Conservation (phyloP, 495 filamentous ascomycete genomes). For the Amniculicola lignicola region DNA sequence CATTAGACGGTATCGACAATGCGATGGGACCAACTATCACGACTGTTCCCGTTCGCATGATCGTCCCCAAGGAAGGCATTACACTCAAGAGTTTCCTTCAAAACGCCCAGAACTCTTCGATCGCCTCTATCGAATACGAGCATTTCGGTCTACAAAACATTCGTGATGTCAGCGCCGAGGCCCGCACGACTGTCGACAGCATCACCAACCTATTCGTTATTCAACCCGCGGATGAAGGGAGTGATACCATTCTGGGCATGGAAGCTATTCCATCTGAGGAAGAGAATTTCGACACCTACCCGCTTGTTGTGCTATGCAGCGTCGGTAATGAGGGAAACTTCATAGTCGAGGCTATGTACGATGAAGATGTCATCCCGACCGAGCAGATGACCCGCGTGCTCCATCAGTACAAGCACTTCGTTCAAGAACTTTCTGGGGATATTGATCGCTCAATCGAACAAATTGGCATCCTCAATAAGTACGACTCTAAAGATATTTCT, state of each 20-base stretch:
- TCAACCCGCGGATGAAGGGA: slow-evolving; percentile 41
- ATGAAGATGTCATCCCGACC: slow-evolving; percentile 16
- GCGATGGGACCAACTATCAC: slow-evolving; percentile 55
- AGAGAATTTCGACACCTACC: slow-evolving; percentile 34
- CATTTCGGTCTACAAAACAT: slow-evolving; percentile 65
- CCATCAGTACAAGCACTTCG: slow-evolving; percentile 28
- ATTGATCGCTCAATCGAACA: slow-evolving; percentile 36
- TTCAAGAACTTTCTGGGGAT: slow-evolving; percentile 26
- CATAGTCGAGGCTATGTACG: slow-evolving; percentile 19
- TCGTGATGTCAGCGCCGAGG: slow-evolving; percentile 57
- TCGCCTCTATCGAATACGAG: slow-evolving; percentile 51
- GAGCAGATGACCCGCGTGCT: slow-evolving; percentile 26
- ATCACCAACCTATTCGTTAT: slow-evolving; percentile 58
- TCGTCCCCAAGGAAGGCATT: slow-evolving; percentile 40
- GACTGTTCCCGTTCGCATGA: slow-evolving; percentile 41
- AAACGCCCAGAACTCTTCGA: slow-evolving; percentile 45
- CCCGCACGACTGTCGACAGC: slow-evolving; percentile 59
- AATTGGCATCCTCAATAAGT: slow-evolving; percentile 16
- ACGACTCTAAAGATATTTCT: slow-evolving; percentile 14
- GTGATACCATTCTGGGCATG: slow-evolving; percentile 24
- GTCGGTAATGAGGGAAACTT: slow-evolving; percentile 1
- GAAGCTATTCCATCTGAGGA: slow-evolving; percentile 25
- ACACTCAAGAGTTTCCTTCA: slow-evolving; percentile 45
- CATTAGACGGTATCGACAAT: slow-evolving; percentile 49
- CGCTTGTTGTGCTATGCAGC: slow-evolving; percentile 29